A percentile compares a stretch with the other conserved stretches of the same genome.
Evolutionary conservation across 768 basidiomycete species (phyloP).

Genomic region (Termitomyces sp.): DNA sequence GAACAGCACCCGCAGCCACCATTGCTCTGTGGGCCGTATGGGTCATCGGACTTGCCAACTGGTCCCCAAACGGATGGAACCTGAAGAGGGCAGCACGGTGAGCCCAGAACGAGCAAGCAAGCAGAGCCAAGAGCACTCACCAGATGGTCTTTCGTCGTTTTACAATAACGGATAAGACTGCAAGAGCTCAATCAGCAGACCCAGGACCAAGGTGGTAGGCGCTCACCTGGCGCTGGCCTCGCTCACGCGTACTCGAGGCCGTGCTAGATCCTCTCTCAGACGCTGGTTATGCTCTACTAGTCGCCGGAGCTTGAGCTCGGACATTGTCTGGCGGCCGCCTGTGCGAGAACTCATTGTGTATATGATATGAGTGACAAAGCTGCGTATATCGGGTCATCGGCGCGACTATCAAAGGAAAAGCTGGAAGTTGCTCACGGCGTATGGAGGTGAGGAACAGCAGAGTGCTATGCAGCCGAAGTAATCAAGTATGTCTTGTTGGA

Average conservation of each 20-base stretch:
- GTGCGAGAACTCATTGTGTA: conserved; percentile 50
- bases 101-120: neutral
- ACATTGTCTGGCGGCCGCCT: conserved; percentile 84
- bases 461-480: neutral
- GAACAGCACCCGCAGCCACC: conserved; percentile 51
- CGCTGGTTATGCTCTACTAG: conserved; percentile 94
- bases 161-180: conserved; percentile 93
- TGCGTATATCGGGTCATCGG: neutral
- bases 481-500: conserved; percentile 5
- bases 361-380: conserved; percentile 13
- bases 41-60: conserved; percentile 87
- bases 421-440: neutral
- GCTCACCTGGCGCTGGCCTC: conserved; percentile 87
- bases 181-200: conserved; percentile 5
- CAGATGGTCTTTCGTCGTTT: conserved; percentile 84
- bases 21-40: conserved; percentile 69
- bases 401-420: neutral
- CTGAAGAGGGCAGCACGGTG: conserved; percentile 30
- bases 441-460: neutral
- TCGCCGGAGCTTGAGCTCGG: conserved; percentile 93
- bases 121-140: conserved; percentile 20
- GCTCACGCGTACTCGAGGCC: conserved; percentile 86
- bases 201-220: neutral
- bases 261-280: conserved; percentile 81
- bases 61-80: conserved; percentile 97